Evolutionary conservation across 2,329 filamentous ascomycete species (phyloP).

Genomic region (Arthrobotrys conoides): DNA sequence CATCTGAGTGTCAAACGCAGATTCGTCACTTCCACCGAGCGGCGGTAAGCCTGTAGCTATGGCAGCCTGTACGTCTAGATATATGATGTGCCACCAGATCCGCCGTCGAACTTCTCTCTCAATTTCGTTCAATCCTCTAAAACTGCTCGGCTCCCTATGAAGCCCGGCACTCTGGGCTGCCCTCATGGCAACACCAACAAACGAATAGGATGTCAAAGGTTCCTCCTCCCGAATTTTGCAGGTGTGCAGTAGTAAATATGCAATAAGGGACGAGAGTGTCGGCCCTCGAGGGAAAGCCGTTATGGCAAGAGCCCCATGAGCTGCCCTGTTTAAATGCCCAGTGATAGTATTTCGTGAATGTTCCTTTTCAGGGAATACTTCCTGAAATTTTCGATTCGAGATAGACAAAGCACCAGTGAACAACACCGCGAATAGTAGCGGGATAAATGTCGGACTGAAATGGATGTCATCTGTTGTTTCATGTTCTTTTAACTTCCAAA

Average conservation of each 20-base stretch:
- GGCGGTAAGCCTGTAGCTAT: conserved; percentile 64
- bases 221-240: conserved; percentile 64
- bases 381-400: conserved; percentile 59
- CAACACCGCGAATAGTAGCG: conserved; percentile 62
- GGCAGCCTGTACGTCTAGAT: conserved; percentile 64
- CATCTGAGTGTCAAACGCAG: conserved; percentile 64
- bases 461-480: conserved; percentile 60
- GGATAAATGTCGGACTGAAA: conserved; percentile 62
- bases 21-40: conserved; percentile 63
- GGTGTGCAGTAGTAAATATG: conserved; percentile 63
- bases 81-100: conserved; percentile 65
- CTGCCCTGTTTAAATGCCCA: conserved; percentile 54
- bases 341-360: conserved; percentile 61
- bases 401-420: conserved; percentile 64
- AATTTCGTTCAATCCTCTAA: conserved; percentile 62
- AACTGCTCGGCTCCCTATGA: conserved; percentile 67
- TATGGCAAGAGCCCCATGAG: conserved; percentile 60
- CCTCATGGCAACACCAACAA: conserved; percentile 64
- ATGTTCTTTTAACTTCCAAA: conserved; percentile 61
- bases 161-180: conserved; percentile 65
- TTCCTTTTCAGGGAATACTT: conserved; percentile 48
- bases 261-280: conserved; percentile 63
- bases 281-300: conserved; percentile 62
- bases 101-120: conserved; percentile 65
- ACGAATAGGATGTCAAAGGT: conserved; percentile 63